Conservation (phyloP, 805 yeast species). For the Candida pseudoglaebosa region DNA sequence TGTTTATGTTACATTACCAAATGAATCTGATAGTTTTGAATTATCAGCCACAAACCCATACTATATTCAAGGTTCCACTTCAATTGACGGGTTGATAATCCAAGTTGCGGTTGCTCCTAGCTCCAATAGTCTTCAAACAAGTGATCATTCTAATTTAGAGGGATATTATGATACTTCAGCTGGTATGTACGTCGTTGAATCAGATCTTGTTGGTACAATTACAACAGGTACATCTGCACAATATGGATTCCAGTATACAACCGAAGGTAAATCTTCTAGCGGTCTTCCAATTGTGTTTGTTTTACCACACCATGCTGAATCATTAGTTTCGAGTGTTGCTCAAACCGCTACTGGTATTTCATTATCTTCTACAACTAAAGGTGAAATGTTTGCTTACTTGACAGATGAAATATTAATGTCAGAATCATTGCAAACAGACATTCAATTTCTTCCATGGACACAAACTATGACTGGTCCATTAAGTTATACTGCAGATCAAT, state of each 20-base stretch:
- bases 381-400: constrained; percentile 44
- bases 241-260: constrained; percentile 47
- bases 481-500: constrained; percentile 41
- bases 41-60: constrained; percentile 29
- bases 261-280: constrained; percentile 46
- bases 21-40: constrained; percentile 23
- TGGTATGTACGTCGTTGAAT: constrained; percentile 58
- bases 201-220: constrained; percentile 44
- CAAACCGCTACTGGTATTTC: constrained; percentile 37
- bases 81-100: constrained; percentile 43
- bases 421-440: constrained; percentile 36
- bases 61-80: constrained; percentile 40
- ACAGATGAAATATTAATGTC: constrained; percentile 33
- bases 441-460: constrained; percentile 46
- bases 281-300: constrained; percentile 48
- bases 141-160: constrained; percentile 20
- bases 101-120: constrained; percentile 35
- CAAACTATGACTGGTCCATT: constrained; percentile 25
- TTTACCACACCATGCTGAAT: constrained; percentile 49
- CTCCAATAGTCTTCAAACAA: constrained; percentile 8
- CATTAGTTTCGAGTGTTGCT: constrained; percentile 26
- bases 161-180: constrained; percentile 60
- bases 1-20: constrained; percentile 54
- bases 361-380: constrained; percentile 48
- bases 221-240: constrained; percentile 42